Base-by-base conservation (phyloP, 1,284 basidiomycete species). In the Albatrellus sp. region DNA sequence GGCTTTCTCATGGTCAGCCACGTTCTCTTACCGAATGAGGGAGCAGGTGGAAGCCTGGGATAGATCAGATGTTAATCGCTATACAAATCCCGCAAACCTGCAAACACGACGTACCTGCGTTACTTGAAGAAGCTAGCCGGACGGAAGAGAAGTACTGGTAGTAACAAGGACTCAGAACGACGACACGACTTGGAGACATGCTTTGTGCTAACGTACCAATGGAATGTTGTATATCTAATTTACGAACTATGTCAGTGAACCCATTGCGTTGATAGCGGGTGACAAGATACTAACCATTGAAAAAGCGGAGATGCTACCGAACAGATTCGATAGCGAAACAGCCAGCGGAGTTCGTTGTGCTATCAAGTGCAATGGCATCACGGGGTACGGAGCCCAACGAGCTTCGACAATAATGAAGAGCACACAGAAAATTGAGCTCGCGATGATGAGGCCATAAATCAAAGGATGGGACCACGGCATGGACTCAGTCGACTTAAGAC, bases 101-200 rank as follows among this genome's bases (percentile, higher is more conserved):
- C 13, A 37, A 14, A 3, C 24, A 11, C 12, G 19, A 31, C 43
- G 43, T 59, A 76, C 88, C 88, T 43, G 89, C 75, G 49, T 72
- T 67, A 30, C 81, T 75, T 13, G 90, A 73, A 11, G 79, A 76
- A 54, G 77, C 70, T 46, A 90, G 66, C 50, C 76, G 75, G 37
- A 92, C 91, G n/a, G 89, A 81, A 47, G 85, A 82, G 56, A 90
- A 93, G 66, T 88, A 92, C 76, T 68, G 52, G 43, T 32, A 30
- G 42, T 31, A 44, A 45, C 48, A 47, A 51, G 48, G 42, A 37
- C 19, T 7, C 12, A 12, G 24, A 24, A 24, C 24, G 7, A 24
- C 24, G 7, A 7, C 24, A 24, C 24, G 24, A 7, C 7, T 24
- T 24, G 24, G 24, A 24, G 24, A 24, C 3, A 24, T 24, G 24